Conservation (phyloP, 1,139 yeast species). For the Debaryomyces subglobosus region DNA sequence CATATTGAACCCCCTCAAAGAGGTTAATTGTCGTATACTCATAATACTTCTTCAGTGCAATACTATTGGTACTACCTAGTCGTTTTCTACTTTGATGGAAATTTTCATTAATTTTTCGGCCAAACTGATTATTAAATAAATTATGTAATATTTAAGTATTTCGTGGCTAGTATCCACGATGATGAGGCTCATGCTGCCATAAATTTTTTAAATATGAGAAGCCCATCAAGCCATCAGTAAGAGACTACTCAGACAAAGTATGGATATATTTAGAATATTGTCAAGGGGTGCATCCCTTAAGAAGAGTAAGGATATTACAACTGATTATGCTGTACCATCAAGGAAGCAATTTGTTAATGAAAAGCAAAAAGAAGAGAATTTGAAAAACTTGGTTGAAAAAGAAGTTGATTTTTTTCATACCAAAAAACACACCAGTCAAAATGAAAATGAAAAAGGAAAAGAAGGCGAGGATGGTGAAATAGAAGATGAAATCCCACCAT, state of each 20-base stretch:
- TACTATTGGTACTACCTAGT: not conserved
- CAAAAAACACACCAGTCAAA: slow-evolving; percentile 33
- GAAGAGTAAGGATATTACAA: slow-evolving; percentile 47
- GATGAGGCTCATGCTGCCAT: slow-evolving; percentile 9
- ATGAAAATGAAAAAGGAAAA: slow-evolving; percentile 19
- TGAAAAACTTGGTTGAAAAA: slow-evolving; percentile 52
- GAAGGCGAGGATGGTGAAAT: slow-evolving; percentile 26
- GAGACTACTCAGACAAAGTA: slow-evolving; percentile 24
- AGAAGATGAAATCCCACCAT: slow-evolving; percentile 36
- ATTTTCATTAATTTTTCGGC: slow-evolving; percentile 8
- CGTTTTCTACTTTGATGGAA: not conserved
- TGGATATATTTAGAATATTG: slow-evolving; percentile 90
- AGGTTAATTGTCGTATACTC: slow-evolving; percentile 20
- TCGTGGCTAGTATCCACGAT: slow-evolving; percentile 9
- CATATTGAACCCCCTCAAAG: slow-evolving; percentile 2
- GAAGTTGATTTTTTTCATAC: slow-evolving; percentile 76
- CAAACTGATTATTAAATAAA: slow-evolving; percentile 6
- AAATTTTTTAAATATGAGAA: slow-evolving; percentile 7
- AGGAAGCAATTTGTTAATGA: slow-evolving; percentile 19
- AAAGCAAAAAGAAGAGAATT: slow-evolving; percentile 36
- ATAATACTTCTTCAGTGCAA: slow-evolving; percentile 7
- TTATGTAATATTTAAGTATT: not conserved
- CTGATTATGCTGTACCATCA: slow-evolving; percentile 51
- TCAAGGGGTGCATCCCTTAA: slow-evolving; percentile 83
- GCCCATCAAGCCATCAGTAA: not conserved